A percentile compares a stretch with the other conserved stretches of the same genome.
These are phyloP conservation scores for Picochlorum sp. DNA, from an alignment of 139 green algal genomes.

Conservation along the genomic window DNA sequence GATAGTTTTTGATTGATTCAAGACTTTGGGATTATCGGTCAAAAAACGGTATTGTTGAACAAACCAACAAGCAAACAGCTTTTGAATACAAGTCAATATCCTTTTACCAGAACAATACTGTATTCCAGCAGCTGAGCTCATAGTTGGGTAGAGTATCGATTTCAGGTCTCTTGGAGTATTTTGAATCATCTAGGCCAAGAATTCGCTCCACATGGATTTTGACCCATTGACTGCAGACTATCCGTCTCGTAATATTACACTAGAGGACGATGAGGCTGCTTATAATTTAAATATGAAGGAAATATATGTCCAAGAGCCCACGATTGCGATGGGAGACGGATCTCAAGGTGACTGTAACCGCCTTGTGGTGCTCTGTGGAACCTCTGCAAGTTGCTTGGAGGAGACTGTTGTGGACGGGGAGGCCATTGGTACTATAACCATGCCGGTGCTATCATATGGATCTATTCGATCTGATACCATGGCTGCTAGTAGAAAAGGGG, in stretches of 20 bases:
- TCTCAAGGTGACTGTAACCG: no score
- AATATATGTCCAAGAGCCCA: slow-evolving; percentile 13
- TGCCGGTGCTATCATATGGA: no score
- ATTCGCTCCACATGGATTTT: neutral
- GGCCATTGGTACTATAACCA: no score
- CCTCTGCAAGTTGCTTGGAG: no score
- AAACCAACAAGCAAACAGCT: neutral
- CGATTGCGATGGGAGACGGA: neutral
- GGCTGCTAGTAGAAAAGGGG: neutral
- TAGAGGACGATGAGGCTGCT: slow-evolving; percentile 24
- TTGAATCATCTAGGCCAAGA: neutral
- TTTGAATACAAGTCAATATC: neutral
- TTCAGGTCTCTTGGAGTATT: neutral
- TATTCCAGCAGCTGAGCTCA: no score
- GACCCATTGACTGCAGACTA: slow-evolving; percentile 28
- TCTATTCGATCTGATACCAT: neutral
- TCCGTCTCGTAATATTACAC: slow-evolving; percentile 12
- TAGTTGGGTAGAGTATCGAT: no score
- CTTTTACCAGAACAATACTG: no score
- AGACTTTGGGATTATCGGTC: neutral
- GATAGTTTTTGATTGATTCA: neutral
- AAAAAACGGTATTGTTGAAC: neutral
- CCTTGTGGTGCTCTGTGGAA: no score
- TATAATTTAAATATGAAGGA: neutral
- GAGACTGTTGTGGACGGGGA: no score